phyloP scores from a whole-genome alignment of 2,329 filamentous ascomycete genomes.

The Whalleya microplaca region DNA sequence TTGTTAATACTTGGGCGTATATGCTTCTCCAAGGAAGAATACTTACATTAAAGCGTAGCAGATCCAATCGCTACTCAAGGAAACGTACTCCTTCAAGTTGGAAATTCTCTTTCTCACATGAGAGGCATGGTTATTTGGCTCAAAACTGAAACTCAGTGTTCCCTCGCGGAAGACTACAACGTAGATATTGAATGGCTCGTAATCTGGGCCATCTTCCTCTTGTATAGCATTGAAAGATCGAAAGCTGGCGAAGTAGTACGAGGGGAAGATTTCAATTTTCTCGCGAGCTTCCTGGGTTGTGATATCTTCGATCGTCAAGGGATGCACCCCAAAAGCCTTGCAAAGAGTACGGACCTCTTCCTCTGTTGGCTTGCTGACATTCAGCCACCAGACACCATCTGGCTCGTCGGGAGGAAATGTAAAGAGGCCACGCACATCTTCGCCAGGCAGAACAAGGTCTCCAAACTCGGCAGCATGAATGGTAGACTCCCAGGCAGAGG shows the following conservation, averaged over 20 bases:
- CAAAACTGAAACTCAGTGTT: constrained; percentile 92
- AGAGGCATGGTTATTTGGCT: constrained; percentile 81
- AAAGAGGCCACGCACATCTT: constrained; percentile 88
- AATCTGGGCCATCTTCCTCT: constrained; percentile 78
- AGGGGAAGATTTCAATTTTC: constrained; percentile 96
- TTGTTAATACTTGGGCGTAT: neutral
- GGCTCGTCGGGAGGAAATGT: constrained; percentile 62
- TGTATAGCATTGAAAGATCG: constrained; percentile 83
- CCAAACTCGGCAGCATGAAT: constrained; percentile 89
- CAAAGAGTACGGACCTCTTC: constrained; percentile 88
- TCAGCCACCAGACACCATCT: constrained; percentile 97
- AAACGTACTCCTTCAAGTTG: constrained; percentile 90
- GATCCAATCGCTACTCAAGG: constrained; percentile 96
- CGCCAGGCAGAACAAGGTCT: constrained; percentile 85
- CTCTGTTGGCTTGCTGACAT: constrained; percentile 86
- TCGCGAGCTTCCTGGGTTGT: constrained; percentile 93
- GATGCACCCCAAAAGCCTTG: constrained; percentile 94
- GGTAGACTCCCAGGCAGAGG: constrained; percentile 89
- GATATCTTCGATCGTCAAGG: constrained; percentile 95
- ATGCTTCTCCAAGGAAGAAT: neutral
- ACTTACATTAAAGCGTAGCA: constrained; percentile 95
- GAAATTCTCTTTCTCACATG: constrained; percentile 92
- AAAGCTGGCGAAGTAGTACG: constrained; percentile 98
- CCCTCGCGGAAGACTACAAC: constrained; percentile 96
- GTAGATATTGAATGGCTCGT: constrained; percentile 95